A percentile compares a stretch with the other conserved stretches of the same genome.
phyloP scores from a whole-genome alignment of 1,284 basidiomycete genomes.

The Sanghuangporus sanghuang region DNA sequence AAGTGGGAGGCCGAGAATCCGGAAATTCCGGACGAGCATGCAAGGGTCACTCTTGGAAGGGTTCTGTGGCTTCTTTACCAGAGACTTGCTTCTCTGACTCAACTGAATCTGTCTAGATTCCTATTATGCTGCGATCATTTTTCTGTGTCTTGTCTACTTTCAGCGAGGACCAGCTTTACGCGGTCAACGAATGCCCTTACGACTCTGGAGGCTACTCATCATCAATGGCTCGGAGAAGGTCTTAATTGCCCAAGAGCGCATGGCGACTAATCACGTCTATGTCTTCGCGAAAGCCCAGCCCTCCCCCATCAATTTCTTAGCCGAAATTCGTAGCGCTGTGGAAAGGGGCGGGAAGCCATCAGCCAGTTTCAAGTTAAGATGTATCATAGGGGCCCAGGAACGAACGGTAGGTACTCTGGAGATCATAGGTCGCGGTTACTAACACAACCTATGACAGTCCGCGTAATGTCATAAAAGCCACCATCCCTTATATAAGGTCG shows the following conservation, averaged over 20 bases:
- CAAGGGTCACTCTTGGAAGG: not conserved
- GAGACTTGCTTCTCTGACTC: constrained; percentile 6
- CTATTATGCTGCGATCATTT: constrained; percentile 95
- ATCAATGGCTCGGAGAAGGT: constrained; percentile 99
- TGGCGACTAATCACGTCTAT: constrained; percentile 99
- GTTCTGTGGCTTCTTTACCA: not conserved
- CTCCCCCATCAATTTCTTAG: constrained; percentile 92
- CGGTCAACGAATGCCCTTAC: constrained; percentile 96
- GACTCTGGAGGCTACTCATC: constrained; percentile 98
- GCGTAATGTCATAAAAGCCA: constrained; percentile 96
- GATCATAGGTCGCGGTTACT: not conserved
- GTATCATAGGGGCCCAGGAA: constrained; percentile 85
- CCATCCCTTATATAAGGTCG: constrained; percentile 98
- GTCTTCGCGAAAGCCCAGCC: constrained; percentile 98
- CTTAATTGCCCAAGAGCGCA: constrained; percentile 97
- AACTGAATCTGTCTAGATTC: constrained; percentile 54
- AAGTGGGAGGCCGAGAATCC: constrained; percentile 77
- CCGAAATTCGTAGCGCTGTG: constrained; percentile 96
- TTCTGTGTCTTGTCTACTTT: constrained; percentile 90
- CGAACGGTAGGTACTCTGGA: constrained; percentile 59
- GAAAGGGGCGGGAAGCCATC: constrained; percentile 98
- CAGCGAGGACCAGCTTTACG: constrained; percentile 77
- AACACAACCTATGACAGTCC: constrained; percentile 38
- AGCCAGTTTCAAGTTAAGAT: constrained; percentile 98
- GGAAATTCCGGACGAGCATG: constrained; percentile 35